Evolutionary conservation across 2,329 filamentous ascomycete species (phyloP), one percentile per base, ranked within the genome.

Genomic region (Magnaporthiopsis poae): DNA sequence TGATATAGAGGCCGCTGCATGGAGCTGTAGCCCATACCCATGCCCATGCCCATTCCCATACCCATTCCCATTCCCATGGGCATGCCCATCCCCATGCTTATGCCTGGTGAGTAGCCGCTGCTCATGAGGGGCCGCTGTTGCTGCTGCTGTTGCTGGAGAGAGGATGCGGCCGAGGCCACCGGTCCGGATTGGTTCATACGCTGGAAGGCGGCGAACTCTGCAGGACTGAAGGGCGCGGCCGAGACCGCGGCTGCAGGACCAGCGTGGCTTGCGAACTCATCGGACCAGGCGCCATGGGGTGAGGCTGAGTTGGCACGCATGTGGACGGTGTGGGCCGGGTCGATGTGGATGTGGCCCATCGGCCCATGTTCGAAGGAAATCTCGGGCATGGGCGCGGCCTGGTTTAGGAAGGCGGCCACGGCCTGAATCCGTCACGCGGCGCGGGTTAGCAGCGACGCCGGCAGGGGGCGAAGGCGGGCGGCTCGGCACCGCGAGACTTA

Each of bases 321-420:
- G 68, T 84, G 82, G 25, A 80, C 76, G 68, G 77, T 79, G 64
- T 84, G 82, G 59, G 66, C 75, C 15, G 80, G 78, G 67, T 80
- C 81, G 69, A 86, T 75, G 67, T 79, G 80, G 62, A 82, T 75
- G 66, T 77, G 78, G 69, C 64, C 64, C 67, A 72, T 73, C 71
- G 77, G 73, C 29, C 78, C 79, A 63, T 80, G 80, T 67, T 82
- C 81, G 73, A 83, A 79, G 12, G 81, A 77, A 71, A 85, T 82
- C 65, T 85, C 82, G 72, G 84, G 81, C 65, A 87, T 76, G 63
- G 71, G 80, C n/a, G 82, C 88, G 66, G 86, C 86, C 74, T 95
- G 90, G 75, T 96, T 92, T 73, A 96, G 84, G 76, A 97, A 97
- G 68, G 92, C 89, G 74, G 96, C 92, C 87, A 96, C 91, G 89